phyloP scores from a whole-genome alignment of 495 filamentous ascomycete genomes.

The Daldinia vernicosa region DNA sequence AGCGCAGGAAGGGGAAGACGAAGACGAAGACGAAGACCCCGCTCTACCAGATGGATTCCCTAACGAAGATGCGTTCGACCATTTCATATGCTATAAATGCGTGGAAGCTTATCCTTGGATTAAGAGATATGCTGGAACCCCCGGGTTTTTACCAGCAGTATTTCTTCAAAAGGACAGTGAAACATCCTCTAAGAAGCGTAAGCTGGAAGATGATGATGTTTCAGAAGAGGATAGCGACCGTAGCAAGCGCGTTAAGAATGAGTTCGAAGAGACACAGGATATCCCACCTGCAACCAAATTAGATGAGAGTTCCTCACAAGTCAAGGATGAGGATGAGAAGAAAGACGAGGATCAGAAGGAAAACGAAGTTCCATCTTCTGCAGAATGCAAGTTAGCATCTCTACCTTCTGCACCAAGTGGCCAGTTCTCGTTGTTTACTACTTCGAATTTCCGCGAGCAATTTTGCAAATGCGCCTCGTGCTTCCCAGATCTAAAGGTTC shows the following conservation, averaged over 20 bases:
- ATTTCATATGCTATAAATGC: slow-evolving; percentile 94
- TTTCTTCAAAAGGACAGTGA: slow-evolving; percentile 44
- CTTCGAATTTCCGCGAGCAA: slow-evolving; percentile 74
- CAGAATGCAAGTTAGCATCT: slow-evolving; percentile 56
- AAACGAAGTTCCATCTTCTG: slow-evolving; percentile 28
- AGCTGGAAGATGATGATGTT: slow-evolving; percentile 69
- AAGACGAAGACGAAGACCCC: slow-evolving; percentile 59
- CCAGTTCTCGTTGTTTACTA: slow-evolving; percentile 82
- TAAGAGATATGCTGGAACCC: slow-evolving; percentile 83
- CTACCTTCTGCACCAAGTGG: slow-evolving; percentile 61
- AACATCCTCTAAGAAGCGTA: slow-evolving; percentile 73
- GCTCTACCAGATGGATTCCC: slow-evolving; percentile 86
- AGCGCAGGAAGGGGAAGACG: slow-evolving; percentile 51
- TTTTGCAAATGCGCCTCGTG: slow-evolving; percentile 81
- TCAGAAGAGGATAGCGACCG: slow-evolving; percentile 51
- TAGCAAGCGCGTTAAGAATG: slow-evolving; percentile 68
- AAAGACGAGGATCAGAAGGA: slow-evolving; percentile 42
- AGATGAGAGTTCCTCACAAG: slow-evolving; percentile 17
- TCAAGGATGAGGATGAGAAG: slow-evolving; percentile 41
- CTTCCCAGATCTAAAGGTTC: slow-evolving; percentile 72
- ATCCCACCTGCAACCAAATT: slow-evolving; percentile 15
- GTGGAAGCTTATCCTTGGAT: slow-evolving; percentile 91
- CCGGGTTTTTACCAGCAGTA: slow-evolving; percentile 82
- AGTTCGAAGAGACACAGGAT: slow-evolving; percentile 34
- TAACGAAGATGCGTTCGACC: slow-evolving; percentile 84